Base-by-base conservation (phyloP, 495 filamentous ascomycete species). In the Xylaria venustula region DNA sequence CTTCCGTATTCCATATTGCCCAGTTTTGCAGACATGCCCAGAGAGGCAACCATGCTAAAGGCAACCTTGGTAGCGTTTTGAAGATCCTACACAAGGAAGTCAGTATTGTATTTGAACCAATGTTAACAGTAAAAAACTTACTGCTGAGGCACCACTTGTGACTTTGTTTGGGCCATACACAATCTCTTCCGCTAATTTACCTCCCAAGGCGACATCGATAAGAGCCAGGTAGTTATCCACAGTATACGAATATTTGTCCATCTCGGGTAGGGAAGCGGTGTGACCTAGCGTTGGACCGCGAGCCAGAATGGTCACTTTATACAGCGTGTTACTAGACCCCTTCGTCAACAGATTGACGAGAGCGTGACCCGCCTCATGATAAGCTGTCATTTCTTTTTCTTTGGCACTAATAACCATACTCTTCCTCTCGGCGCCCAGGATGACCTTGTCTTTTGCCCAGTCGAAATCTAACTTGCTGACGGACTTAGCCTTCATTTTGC, bases 371-470 rank as follows among this genome's bases (percentile, higher is more conserved):
- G 92, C 94, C 74, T 98, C 94, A 75, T 98, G 94, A 66, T 98
- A 98, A 2, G 94, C 94, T 36, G 94, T 98, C 81, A 92, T 86
- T 72, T 98, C 93, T 67, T 85, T 84, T 69, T 87, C 85, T 75
- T 93, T 89, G 54, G 91, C 83, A 46, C 88, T 89, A 60, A 98
- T 95, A 60, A 97, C 85, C 71, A 91, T 88, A 68, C 87, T 93
- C 66, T 84, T 86, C 71, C 88, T 85, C 78, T 98, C 94, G 30
- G 93, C 90, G 47, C 94, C 94, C 90, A 98, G 96, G 78, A 98
- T 88, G 58, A 98, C 91, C 76, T 93, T 96, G 79, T 98, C 94
- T 73, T 95, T 97, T 47, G 94, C 93, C 91, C 92, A 98, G 63
- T 97, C 94, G 54, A 98, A 89, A 69, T 98, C 91, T 19, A 81